Evolutionary conservation across 805 yeast genomes (phyloP).

Genomic region (Sugiyamaella valdiviana): DNA sequence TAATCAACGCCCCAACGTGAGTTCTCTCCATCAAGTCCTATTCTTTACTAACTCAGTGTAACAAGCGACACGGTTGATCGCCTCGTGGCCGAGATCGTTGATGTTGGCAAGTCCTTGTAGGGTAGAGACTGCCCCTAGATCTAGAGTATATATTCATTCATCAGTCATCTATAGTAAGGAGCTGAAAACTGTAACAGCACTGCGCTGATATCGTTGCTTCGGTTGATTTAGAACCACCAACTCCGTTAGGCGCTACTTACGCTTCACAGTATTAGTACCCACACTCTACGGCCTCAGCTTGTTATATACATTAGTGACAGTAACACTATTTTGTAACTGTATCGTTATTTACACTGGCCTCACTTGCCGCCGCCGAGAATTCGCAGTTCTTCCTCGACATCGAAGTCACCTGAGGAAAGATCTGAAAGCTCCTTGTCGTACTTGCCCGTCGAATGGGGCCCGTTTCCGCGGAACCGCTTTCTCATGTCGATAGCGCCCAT

Average conservation of each 20-base stretch:
- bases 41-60: conserved; percentile 26
- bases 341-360: too few relatives aligned
- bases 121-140: too few relatives aligned
- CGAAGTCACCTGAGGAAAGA: conserved; percentile 71
- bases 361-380: conserved; percentile 46
- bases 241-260: not conserved
- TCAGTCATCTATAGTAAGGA: too few relatives aligned
- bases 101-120: conserved; percentile 28
- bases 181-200: too few relatives aligned
- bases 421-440: conserved; percentile 83
- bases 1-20: conserved; percentile 62
- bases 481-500: conserved; percentile 53
- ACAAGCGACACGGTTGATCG: conserved; percentile 41
- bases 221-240: not conserved
- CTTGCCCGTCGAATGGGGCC: conserved; percentile 85
- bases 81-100: conserved; percentile 37
- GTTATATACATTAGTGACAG: not conserved
- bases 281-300: not conserved
- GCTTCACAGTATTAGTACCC: not conserved
- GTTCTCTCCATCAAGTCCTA: conserved; percentile 4
- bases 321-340: too few relatives aligned
- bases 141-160: too few relatives aligned
- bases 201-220: not conserved
- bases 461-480: conserved; percentile 89
- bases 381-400: conserved; percentile 71